These are phyloP conservation scores for Penicillium cinerascens DNA, from an alignment of 495 filamentous ascomycete species.

Conservation along the genomic window DNA sequence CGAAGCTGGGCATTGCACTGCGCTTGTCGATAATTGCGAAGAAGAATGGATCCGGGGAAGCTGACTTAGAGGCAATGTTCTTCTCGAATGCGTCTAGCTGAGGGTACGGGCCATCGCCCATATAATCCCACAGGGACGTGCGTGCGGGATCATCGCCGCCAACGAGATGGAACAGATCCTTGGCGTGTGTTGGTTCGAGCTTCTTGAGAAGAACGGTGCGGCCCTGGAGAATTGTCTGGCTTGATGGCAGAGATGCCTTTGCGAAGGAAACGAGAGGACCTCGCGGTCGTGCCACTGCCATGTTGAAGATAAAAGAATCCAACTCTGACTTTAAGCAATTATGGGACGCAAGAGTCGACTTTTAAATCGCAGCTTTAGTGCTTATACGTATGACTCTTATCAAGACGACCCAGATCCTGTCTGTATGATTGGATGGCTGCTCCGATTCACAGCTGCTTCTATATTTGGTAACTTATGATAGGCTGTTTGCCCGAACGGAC, in stretches of 20 bases:
- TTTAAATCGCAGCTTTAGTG: neutral
- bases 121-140: conserved; percentile 44
- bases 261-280: neutral
- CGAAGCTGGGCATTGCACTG: neutral
- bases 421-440: no score
- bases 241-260: neutral
- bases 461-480: no score
- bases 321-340: neutral
- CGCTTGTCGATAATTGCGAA: conserved; percentile 40
- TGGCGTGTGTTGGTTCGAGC: neutral
- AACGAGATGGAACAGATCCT: conserved; percentile 33
- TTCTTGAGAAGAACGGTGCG: neutral
- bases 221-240: neutral
- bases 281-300: neutral
- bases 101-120: conserved; percentile 39
- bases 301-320: neutral
- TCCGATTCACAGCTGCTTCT: no score
- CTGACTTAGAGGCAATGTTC: conserved; percentile 21
- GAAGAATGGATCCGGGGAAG: conserved; percentile 34
- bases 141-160: conserved; percentile 28
- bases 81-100: conserved; percentile 30
- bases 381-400: no score
- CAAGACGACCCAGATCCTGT: no score
- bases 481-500: no score
- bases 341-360: neutral